Evolutionary conservation across 1,284 basidiomycete genomes (phyloP).

Genomic region (Rhodotorula mucilaginosa): DNA sequence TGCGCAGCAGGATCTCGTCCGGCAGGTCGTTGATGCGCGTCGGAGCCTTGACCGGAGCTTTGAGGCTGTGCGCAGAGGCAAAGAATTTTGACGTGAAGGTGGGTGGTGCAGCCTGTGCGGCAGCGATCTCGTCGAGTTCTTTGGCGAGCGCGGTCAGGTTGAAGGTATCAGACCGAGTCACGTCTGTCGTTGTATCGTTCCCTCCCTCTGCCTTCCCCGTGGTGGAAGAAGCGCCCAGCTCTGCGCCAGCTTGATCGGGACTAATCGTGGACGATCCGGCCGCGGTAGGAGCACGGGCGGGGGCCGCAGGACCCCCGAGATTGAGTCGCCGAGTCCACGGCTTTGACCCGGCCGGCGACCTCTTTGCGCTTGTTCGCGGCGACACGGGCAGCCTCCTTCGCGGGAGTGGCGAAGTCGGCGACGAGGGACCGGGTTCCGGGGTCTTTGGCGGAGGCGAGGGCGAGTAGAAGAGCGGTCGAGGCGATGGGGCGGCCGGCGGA

Average conservation of each 20-base stretch:
- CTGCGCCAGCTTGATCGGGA: not conserved
- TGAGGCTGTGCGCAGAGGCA: not conserved
- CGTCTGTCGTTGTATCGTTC: no score
- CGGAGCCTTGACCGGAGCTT: not conserved
- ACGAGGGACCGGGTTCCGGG: not conserved
- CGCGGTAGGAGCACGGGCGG: no score
- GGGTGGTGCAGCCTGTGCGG: not conserved
- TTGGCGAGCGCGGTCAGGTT: not conserved
- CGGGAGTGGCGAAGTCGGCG: not conserved
- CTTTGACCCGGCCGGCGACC: not conserved
- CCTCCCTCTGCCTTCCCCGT: no score
- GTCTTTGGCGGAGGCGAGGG: not conserved
- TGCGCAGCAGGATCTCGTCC: conserved; percentile 28
- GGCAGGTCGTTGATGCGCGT: conserved; percentile 22
- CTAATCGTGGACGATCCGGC: no score
- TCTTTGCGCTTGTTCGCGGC: not conserved
- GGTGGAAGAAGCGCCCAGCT: not conserved
- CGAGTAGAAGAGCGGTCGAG: not conserved
- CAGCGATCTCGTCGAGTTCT: conserved; percentile 1
- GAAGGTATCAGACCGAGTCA: not conserved
- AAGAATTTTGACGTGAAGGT: not conserved
- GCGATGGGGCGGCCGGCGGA: not conserved
- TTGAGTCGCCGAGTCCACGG: not conserved
- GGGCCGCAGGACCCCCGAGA: not conserved
- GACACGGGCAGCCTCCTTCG: not conserved